Conservation (phyloP, 352 stramenopile genomes). For the Pythium sukuiense region DNA sequence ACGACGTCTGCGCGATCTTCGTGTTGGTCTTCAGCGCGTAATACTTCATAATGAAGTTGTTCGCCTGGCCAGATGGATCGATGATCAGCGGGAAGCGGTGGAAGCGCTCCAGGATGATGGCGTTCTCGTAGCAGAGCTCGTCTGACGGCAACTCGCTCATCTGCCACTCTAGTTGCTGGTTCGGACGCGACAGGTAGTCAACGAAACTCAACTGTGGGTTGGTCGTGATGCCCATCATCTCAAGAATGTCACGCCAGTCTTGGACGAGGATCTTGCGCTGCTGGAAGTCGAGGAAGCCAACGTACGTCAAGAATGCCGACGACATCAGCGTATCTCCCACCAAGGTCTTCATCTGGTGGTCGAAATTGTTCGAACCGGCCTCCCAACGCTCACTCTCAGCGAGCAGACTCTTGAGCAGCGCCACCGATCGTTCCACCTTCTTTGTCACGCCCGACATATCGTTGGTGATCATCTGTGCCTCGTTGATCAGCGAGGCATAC, state of each 20-base stretch:
- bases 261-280: constrained; percentile 93
- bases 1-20: constrained; percentile 98
- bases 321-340: constrained; percentile 96
- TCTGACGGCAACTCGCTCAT: constrained; percentile 96
- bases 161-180: constrained; percentile 94
- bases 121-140: constrained; percentile 98
- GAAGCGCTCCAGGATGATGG: constrained; percentile 97
- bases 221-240: constrained; percentile 90
- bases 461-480: constrained; percentile 97
- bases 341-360: constrained; percentile 95
- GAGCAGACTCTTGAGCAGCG: constrained; percentile 96
- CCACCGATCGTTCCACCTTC: constrained; percentile 96
- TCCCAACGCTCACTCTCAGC: constrained; percentile 99
- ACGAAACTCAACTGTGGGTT: constrained; percentile 89
- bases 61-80: constrained; percentile 97
- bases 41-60: constrained; percentile 98
- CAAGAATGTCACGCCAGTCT: constrained; percentile 94
- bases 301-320: constrained; percentile 98
- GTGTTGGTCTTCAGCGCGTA: constrained; percentile 90
- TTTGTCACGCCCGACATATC: constrained; percentile 98
- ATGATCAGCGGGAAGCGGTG: constrained; percentile 98
- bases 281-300: constrained; percentile 98
- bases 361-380: constrained; percentile 95
- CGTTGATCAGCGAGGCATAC: constrained; percentile 97
- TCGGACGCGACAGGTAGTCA: constrained; percentile 96